These are phyloP conservation scores for Salvia splendens DNA, from an alignment of 257 asterid species.

Conservation along the genomic window DNA sequence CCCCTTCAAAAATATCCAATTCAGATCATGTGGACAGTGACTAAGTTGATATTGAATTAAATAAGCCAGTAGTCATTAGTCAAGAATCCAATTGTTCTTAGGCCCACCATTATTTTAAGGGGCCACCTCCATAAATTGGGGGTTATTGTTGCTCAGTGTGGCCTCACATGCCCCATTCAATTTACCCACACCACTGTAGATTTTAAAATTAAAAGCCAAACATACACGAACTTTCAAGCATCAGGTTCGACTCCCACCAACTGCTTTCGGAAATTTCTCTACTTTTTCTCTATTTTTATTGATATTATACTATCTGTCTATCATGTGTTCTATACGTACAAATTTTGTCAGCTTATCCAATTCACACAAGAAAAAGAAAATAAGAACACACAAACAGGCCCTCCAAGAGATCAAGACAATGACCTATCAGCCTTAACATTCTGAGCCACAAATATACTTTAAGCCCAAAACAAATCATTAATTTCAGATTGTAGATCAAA, in stretches of 20 bases:
- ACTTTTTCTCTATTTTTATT: background rate
- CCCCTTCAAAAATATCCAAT: slow-evolving; percentile 29
- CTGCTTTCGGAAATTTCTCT: background rate
- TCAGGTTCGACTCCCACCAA: slow-evolving; percentile 14
- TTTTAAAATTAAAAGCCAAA: slow-evolving; percentile 19
- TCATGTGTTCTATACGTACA: too few species aligned
- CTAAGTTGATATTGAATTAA: slow-evolving; percentile 39
- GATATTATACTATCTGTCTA: background rate
- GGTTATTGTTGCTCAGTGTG: slow-evolving; percentile 46
- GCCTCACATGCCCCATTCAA: slow-evolving; percentile 61
- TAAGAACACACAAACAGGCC: background rate
- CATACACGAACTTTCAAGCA: background rate
- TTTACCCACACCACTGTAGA: slow-evolving; percentile 52
- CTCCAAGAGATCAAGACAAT: slow-evolving; percentile 40
- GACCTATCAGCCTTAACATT: slow-evolving; percentile 43
- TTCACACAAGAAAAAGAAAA: slow-evolving; percentile 2
- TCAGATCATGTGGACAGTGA: slow-evolving; percentile 43
- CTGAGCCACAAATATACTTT: slow-evolving; percentile 33
- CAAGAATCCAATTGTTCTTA: slow-evolving; percentile 43
- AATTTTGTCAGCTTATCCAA: background rate
- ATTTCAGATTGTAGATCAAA: slow-evolving; percentile 48
- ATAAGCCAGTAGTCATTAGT: slow-evolving; percentile 36
- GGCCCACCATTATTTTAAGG: slow-evolving; percentile 56
- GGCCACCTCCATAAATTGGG: slow-evolving; percentile 64
- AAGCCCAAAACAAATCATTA: slow-evolving; percentile 48